Evolutionary conservation across 768 basidiomycete species (phyloP).

Genomic region (Lenzites betulinus): DNA sequence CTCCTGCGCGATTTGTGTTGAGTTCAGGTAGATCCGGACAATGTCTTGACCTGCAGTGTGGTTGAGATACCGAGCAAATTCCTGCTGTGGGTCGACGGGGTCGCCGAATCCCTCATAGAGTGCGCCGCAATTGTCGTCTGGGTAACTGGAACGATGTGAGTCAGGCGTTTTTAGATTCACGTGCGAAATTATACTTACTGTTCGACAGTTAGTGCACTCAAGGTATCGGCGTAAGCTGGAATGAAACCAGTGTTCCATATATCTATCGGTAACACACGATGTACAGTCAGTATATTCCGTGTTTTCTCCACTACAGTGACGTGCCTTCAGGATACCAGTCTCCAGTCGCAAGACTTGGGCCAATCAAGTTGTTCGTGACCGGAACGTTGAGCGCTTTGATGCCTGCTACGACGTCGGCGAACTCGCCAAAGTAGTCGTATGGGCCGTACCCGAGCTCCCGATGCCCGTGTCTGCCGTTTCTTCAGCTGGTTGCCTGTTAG

Average conservation of each 20-base stretch:
- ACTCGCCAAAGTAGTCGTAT: slow-evolving; percentile 35
- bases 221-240: slow-evolving; percentile 31
- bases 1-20: slow-evolving; percentile 36
- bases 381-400: slow-evolving; percentile 27
- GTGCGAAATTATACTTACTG: too few relatives aligned
- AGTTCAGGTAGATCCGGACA: slow-evolving; percentile 40
- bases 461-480: slow-evolving; percentile 37
- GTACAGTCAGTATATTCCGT: background rate
- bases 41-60: slow-evolving; percentile 42
- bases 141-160: slow-evolving; percentile 34
- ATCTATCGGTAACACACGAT: slow-evolving; percentile 2
- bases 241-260: slow-evolving; percentile 38
- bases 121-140: slow-evolving; percentile 37
- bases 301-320: background rate
- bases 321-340: slow-evolving; percentile 34
- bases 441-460: slow-evolving; percentile 34
- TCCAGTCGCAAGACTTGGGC: slow-evolving; percentile 34
- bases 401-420: slow-evolving; percentile 29
- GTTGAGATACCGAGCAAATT: slow-evolving; percentile 46
- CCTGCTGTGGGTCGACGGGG: slow-evolving; percentile 37
- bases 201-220: slow-evolving; percentile 44
- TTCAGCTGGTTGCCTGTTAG: background rate
- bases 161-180: background rate
- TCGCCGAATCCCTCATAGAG: slow-evolving; percentile 29
- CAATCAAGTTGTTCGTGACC: slow-evolving; percentile 33